Conservation (phyloP, 306 rosid species). For the Abrus pulchellus region DNA sequence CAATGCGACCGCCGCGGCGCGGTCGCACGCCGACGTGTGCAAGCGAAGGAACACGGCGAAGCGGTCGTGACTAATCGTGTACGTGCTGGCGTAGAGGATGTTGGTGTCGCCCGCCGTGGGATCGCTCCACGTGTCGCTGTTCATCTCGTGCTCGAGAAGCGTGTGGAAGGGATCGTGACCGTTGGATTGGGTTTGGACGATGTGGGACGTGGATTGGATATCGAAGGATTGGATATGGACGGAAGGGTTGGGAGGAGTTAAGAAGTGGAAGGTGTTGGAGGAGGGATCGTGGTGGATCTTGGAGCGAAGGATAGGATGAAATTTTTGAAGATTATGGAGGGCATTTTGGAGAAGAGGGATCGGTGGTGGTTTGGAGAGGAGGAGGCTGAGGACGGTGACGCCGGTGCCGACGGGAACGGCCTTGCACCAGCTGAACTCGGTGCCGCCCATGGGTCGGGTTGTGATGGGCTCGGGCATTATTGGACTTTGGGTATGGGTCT, state of each 20-base stretch:
- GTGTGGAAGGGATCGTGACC: constrained; percentile 60
- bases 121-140: constrained; percentile 65
- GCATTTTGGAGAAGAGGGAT: constrained; percentile 66
- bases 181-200: constrained; percentile 49
- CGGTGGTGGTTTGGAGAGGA: constrained; percentile 71
- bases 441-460: constrained; percentile 79
- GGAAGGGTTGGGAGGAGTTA: constrained; percentile 52
- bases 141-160: constrained; percentile 80
- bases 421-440: constrained; percentile 93
- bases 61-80: constrained; percentile 50
- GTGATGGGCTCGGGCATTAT: constrained; percentile 20
- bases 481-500: constrained; percentile 18
- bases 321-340: constrained; percentile 68
- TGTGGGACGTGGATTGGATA: constrained; percentile 59
- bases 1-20: constrained; percentile 70
- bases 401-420: constrained; percentile 93
- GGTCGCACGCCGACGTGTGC: constrained; percentile 84
- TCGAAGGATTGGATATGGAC: constrained; percentile 73
- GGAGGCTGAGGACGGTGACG: constrained; percentile 76
- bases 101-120: constrained; percentile 45
- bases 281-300: constrained; percentile 62
- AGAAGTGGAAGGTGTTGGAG: constrained; percentile 58
- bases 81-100: constrained; percentile 61
- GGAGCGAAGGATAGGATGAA: constrained; percentile 90
- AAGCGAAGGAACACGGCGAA: constrained; percentile 69